Base-by-base conservation (phyloP, 768 basidiomycete species). In the Mycena rebaudengoi region DNA sequence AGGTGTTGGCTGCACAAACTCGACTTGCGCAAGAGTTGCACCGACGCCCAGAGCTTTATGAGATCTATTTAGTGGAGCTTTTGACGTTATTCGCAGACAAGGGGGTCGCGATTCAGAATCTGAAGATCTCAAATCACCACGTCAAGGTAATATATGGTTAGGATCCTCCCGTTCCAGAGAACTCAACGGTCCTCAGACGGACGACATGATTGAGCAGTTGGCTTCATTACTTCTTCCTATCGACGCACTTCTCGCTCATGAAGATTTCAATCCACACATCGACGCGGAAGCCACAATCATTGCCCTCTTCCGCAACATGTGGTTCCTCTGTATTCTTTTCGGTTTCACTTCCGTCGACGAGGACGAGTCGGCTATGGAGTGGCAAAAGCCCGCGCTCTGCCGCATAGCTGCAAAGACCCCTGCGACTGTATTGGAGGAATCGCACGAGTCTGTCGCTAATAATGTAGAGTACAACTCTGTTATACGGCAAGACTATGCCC, bases 391-490 rank as follows among this genome's bases (percentile, higher is more conserved):
- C 29, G 91, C 92, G 2, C 80, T 98, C 18, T 82, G 84, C 29
- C 86, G 89, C 8, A 95, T 98, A 64, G 94, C 97, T 13, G 76
- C 83, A 18, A 95, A 95, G 76, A 96, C 96, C 0, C 97, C 97
- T 1, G 80, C 88, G 3, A 83, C 96, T 68, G 89, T 98, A 11
- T 77, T 91, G 28, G 97, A 98, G 73, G 88, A 87, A 61, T 86
- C 92, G 0, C 87, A 88, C 54, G 96, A 97, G 71, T 90, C 89
- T 18, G 86, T 93, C 40, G 89, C 90, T 18, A 94, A 92, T 68
- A 95, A 96, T 64, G 82, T 98, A 23, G 96, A 97, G 75, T 98
- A 96, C 72, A 96, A 95, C 72, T 91, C 95, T 5, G 90, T 96
- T 28, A 86, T 99, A 51, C 83, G 96, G 18, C 91, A 91, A 69